These are phyloP conservation scores for Penicillium malachiteum DNA, from an alignment of 495 filamentous ascomycete species.

Conservation along the genomic window DNA sequence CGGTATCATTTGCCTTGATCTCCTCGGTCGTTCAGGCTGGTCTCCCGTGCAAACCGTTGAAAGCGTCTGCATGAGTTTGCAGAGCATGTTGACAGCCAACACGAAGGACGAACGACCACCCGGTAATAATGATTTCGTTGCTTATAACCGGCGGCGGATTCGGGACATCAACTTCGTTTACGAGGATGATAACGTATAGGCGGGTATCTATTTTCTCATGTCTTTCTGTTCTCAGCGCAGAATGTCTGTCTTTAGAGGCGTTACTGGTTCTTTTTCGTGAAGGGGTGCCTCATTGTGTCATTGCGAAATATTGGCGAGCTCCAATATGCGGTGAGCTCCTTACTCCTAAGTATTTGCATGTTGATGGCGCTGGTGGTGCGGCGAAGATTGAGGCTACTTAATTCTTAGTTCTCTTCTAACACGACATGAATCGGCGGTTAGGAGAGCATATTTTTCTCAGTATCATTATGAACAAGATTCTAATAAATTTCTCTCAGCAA, in stretches of 20 bases:
- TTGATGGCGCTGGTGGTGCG: not conserved
- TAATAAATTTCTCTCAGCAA: too few species aligned
- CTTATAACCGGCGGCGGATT: slow-evolving; percentile 71
- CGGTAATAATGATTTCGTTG: slow-evolving; percentile 83
- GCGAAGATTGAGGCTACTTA: not conserved
- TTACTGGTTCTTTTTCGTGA: not conserved
- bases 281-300: too few species aligned
- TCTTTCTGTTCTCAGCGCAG: not conserved
- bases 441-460: too few species aligned
- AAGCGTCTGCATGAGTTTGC: slow-evolving; percentile 94
- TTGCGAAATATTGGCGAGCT: too few species aligned
- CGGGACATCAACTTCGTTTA: slow-evolving; percentile 86
- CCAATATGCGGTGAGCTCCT: not conserved
- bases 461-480: too few species aligned
- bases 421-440: not conserved
- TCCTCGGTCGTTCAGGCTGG: slow-evolving; percentile 86
- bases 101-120: slow-evolving; percentile 82
- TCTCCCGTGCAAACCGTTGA: slow-evolving; percentile 95
- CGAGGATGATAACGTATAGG: slow-evolving; percentile 78
- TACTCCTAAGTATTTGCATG: not conserved
- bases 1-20: slow-evolving; percentile 95
- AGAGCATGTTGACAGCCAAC: slow-evolving; percentile 97
- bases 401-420: not conserved
- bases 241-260: not conserved
- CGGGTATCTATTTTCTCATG: not conserved